Evolutionary conservation across 176 grass and related monocot species (phyloP).

Genomic region (Poa pratensis): DNA sequence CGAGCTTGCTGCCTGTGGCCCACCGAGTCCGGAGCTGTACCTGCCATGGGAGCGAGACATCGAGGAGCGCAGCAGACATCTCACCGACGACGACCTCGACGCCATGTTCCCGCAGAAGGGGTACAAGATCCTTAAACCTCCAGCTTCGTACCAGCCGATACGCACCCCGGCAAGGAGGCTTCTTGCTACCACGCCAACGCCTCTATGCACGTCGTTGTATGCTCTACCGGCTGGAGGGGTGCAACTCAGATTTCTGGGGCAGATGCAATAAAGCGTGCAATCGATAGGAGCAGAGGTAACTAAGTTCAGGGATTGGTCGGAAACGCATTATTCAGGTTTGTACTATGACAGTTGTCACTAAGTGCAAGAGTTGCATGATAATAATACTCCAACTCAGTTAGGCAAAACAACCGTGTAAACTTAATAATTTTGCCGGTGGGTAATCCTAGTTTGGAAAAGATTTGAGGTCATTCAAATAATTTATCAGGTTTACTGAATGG

Average conservation of each 20-base stretch:
- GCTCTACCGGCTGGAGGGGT: constrained; percentile 57
- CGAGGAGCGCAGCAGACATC: constrained; percentile 73
- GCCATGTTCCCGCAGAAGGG: constrained; percentile 82
- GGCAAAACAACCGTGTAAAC: too few species aligned
- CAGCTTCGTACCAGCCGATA: constrained; percentile 73
- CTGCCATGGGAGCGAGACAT: constrained; percentile 88
- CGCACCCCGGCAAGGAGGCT: constrained; percentile 87
- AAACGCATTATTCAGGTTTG: neutral
- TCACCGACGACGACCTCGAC: constrained; percentile 88
- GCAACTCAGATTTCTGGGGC: neutral
- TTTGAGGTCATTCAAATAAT: too few species aligned
- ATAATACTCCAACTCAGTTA: neutral
- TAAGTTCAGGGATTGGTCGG: neutral
- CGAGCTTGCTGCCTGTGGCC: constrained; percentile 42
- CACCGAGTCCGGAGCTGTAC: constrained; percentile 71
- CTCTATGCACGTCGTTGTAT: constrained; percentile 72
- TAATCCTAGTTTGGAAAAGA: too few species aligned
- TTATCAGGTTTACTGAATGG: neutral
- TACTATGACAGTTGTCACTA: neutral
- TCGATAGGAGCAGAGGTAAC: neutral
- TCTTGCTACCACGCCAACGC: constrained; percentile 72
- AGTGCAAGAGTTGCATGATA: neutral
- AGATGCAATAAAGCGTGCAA: neutral
- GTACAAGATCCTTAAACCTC: constrained; percentile 86
- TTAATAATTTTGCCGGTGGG: too few species aligned